Evolutionary conservation across 495 filamentous ascomycete species (phyloP), one percentile per base, ranked within the genome.

Genomic region (Chaetomidium leptoderma): DNA sequence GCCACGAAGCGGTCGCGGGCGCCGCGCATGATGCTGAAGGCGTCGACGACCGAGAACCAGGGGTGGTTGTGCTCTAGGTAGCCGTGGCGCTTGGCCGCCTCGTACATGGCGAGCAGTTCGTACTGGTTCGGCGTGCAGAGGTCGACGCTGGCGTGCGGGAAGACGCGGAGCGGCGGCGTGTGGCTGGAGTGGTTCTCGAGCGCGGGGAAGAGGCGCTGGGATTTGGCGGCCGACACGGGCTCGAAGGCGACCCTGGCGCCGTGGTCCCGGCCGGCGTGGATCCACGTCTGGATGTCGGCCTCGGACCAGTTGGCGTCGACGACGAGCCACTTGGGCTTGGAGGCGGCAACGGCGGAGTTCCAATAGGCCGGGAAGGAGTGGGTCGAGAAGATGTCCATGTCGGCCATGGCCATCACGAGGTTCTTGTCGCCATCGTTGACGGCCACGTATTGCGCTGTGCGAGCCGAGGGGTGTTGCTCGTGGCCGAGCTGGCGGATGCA

Each of bases 381-480:
- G 6, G 60, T 70, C 50, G 90, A 84, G 58, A 96, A 78, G 66
- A 98, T 93, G 49, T 74, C 76, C 90, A 97, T 96, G 67, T 98
- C 93, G 17, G 93, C 90, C 88, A 96, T 95, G 50, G 90, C 92
- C 43, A 96, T 66, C 3, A 88, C 77, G 10, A 98, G 80, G 55
- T 91, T 85, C 63, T 92, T 93, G 26, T 86, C 81, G 2, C 73
- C 74, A 66, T 92, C 89, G 70, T 97, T 98, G 63, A 97, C 76
- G 17, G 91, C 86, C 2, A 97, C 81, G 66, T 98, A 98, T 67
- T 95, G 90, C 6, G 91, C 89, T 2, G 93, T 98, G 26, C 84
- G 77, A 0, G 78, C 73, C 9, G 76, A 71, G 7, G 78, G 75
- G 16, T 76, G 70, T 19, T 76, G 70, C 17, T 76, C 68, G 55